These are phyloP conservation scores for Emergomyces pasteurianus DNA, from an alignment of 2,329 filamentous ascomycete species.

Conservation along the genomic window DNA sequence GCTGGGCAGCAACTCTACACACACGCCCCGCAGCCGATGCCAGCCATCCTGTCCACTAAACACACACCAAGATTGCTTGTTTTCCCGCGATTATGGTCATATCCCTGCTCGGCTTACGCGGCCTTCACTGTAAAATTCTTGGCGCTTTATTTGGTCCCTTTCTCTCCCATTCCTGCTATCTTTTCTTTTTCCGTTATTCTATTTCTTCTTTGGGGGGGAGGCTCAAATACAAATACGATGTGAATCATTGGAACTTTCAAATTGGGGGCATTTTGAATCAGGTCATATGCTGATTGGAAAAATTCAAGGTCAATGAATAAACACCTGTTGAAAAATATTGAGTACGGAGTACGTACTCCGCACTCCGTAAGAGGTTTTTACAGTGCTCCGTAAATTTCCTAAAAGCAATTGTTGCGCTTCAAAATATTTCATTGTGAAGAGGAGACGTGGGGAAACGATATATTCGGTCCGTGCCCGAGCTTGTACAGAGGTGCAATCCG, in stretches of 20 bases:
- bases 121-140: neutral
- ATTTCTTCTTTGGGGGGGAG: neutral
- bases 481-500: no score
- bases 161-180: neutral
- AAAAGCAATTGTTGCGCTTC: neutral
- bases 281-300: neutral
- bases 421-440: no score
- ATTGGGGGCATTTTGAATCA: neutral
- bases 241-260: no score
- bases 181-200: neutral
- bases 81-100: neutral
- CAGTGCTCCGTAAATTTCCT: no score
- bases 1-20: neutral
- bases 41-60: neutral
- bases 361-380: no score
- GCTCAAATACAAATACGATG: no score
- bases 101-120: neutral
- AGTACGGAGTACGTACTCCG: no score
- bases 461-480: neutral
- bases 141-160: neutral
- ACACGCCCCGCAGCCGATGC: neutral
- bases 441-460: neutral
- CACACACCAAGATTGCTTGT: neutral
- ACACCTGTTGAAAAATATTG: no score
- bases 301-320: neutral